Percentiles rank a stretch among this genome's conserved stretches.
phyloP scores from a whole-genome alignment of 2,329 filamentous ascomycete species.

The Xylariaceae sp. region DNA sequence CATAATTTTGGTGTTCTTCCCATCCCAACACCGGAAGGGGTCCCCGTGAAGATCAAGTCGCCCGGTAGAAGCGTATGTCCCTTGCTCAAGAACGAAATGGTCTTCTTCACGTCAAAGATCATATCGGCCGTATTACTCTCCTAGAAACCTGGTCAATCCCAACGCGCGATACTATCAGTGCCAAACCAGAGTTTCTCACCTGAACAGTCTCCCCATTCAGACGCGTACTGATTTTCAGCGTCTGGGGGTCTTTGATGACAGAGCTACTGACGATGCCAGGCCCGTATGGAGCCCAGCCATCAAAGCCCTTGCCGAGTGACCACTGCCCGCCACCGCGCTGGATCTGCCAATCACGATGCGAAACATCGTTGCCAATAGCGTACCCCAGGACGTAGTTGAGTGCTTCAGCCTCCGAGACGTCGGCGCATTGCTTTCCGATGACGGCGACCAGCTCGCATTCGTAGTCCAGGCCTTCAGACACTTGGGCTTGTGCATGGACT shows the following conservation, averaged over 20 bases:
- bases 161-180: not conserved
- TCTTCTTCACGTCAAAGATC: conserved; percentile 60
- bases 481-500: conserved; percentile 61
- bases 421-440: conserved; percentile 62
- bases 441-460: conserved; percentile 75
- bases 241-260: conserved; percentile 55
- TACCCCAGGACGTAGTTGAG: conserved; percentile 74
- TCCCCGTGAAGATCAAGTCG: conserved; percentile 65
- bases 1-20: conserved; percentile 63
- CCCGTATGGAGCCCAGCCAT: conserved; percentile 71
- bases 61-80: conserved; percentile 61
- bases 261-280: conserved; percentile 62
- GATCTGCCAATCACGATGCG: conserved; percentile 72
- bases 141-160: conserved; percentile 26
- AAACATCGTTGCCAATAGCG: conserved; percentile 74
- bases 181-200: conserved; percentile 24
- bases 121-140: conserved; percentile 56
- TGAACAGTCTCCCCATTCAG: conserved; percentile 58
- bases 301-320: conserved; percentile 69
- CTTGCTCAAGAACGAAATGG: conserved; percentile 55
- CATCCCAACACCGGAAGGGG: conserved; percentile 68
- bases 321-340: conserved; percentile 66
- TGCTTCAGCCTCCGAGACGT: conserved; percentile 62
- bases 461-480: conserved; percentile 66
- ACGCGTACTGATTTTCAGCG: conserved; percentile 52